These are phyloP conservation scores for Trichoderma virens DNA, from an alignment of 495 filamentous ascomycete species.

Conservation along the genomic window DNA sequence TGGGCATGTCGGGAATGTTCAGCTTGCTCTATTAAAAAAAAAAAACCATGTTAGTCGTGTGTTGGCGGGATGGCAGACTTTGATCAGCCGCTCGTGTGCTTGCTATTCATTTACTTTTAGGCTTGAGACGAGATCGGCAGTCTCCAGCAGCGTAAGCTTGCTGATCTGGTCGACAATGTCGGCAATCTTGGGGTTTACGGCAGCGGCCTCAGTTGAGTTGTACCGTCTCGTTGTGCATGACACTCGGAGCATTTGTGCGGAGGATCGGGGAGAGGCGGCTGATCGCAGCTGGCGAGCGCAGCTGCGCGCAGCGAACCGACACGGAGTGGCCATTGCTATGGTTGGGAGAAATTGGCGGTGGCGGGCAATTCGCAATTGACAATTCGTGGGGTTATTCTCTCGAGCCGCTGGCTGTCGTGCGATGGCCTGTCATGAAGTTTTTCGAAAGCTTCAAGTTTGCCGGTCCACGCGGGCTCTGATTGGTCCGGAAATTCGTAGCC, in stretches of 20 bases:
- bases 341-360: conserved; percentile 15
- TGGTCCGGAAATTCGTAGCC: conserved; percentile 11
- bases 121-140: conserved; percentile 84
- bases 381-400: conserved; percentile 9
- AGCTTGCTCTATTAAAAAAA: conserved; percentile 63
- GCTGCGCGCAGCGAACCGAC: conserved; percentile 50
- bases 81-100: neutral
- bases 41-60: conserved; percentile 16
- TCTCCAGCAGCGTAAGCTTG: conserved; percentile 94
- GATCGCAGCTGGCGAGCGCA: conserved; percentile 49
- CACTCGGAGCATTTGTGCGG: conserved; percentile 30
- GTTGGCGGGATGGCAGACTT: neutral
- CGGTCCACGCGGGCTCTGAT: conserved; percentile 3
- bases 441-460: conserved; percentile 8
- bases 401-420: neutral
- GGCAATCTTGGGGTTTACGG: conserved; percentile 76
- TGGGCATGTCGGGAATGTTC: conserved; percentile 95
- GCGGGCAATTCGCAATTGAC: conserved; percentile 2
- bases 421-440: conserved; percentile 9
- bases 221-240: conserved; percentile 47
- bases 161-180: conserved; percentile 97
- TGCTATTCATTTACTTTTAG: conserved; percentile 57
- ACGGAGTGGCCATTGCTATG: conserved; percentile 48
- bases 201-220: conserved; percentile 61
- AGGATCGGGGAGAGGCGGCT: conserved; percentile 27